phyloP scores from a whole-genome alignment of 306 rosid species.

The Lagenaria siceraria region DNA sequence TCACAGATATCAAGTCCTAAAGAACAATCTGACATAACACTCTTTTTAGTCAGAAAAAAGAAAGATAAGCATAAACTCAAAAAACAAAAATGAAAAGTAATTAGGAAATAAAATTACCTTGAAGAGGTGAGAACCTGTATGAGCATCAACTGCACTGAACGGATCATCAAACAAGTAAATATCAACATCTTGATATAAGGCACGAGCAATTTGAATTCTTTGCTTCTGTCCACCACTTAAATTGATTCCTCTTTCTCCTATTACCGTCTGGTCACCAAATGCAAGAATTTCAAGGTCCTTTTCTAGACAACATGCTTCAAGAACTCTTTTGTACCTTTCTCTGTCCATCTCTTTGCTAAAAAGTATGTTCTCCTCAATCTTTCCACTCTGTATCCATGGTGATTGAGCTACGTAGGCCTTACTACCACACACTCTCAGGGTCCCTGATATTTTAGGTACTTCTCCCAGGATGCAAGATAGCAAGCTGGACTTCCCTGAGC shows the following conservation, averaged over 20 bases:
- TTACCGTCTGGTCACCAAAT: conserved; percentile 70
- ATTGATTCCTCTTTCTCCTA: conserved; percentile 83
- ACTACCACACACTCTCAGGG: conserved; percentile 50
- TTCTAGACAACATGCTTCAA: conserved; percentile 62
- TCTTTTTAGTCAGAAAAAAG: background rate
- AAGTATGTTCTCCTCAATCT: conserved; percentile 59
- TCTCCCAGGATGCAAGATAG: conserved; percentile 73
- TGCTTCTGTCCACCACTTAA: conserved; percentile 90
- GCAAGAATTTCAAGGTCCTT: conserved; percentile 65
- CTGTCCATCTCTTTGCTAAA: conserved; percentile 66
- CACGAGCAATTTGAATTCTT: conserved; percentile 77
- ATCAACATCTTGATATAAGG: conserved; percentile 71
- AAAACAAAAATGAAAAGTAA: background rate
- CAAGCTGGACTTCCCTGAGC: conserved; percentile 87
- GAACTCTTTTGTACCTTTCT: conserved; percentile 53
- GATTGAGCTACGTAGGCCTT: conserved; percentile 88
- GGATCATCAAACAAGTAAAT: conserved; percentile 82
- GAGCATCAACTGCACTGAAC: conserved; percentile 91
- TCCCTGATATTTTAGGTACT: conserved; percentile 64
- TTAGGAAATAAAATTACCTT: conserved; percentile 22
- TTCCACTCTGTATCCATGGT: conserved; percentile 89
- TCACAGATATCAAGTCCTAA: background rate
- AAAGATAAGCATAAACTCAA: background rate
- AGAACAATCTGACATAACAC: background rate
- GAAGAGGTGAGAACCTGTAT: conserved; percentile 84